A percentile compares a stretch with the other conserved stretches of the same genome.
Evolutionary conservation across 192 early-diverging fungal species (phyloP).

Genomic region (Coemansia sp.): DNA sequence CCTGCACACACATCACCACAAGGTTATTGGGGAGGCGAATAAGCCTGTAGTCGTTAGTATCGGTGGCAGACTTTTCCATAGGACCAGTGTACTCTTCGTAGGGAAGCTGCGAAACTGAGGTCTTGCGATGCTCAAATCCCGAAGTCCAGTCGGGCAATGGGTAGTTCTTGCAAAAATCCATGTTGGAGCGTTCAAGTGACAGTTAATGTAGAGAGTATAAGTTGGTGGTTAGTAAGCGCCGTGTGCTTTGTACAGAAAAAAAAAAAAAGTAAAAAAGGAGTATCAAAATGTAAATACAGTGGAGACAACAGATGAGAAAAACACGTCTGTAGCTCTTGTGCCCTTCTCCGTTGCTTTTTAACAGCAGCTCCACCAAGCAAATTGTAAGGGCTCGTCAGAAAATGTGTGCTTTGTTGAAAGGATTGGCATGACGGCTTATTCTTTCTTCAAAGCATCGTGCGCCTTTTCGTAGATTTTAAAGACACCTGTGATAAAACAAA

Average conservation of each 20-base stretch:
- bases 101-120: not conserved
- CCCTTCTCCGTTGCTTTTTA: not conserved
- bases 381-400: not conserved
- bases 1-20: slow-evolving; percentile 63
- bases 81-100: slow-evolving; percentile 12
- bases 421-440: not conserved
- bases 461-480: too few relatives aligned
- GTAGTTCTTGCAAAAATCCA: slow-evolving; percentile 4
- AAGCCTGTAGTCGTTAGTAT: slow-evolving; percentile 61
- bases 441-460: too few relatives aligned
- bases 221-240: not conserved
- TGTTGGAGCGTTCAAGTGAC: not conserved
- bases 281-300: not conserved
- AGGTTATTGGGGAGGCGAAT: slow-evolving; percentile 61
- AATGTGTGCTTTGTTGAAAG: not conserved
- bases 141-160: slow-evolving; percentile 10
- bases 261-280: not conserved
- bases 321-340: too few relatives aligned
- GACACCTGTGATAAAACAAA: too few relatives aligned
- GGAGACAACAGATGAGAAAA: not conserved
- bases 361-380: not conserved
- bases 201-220: not conserved
- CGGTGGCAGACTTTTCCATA: slow-evolving; percentile 55
- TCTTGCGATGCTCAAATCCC: slow-evolving; percentile 9
- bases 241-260: not conserved